Base-by-base conservation (phyloP, 129 eudicot species). In the Flaveria brownii region DNA sequence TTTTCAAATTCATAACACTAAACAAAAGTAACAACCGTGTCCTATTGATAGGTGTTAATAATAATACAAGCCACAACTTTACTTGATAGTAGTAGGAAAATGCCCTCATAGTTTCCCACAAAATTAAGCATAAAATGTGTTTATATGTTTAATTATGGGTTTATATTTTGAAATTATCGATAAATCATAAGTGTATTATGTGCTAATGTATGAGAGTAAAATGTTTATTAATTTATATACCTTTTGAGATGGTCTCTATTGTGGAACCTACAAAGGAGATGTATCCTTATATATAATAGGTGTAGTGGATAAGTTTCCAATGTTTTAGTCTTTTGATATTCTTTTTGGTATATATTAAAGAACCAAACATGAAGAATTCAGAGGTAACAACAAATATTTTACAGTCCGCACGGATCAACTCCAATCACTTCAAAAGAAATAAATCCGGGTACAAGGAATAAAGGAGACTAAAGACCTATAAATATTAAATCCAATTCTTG, bases 1-100 rank as follows among this genome's bases (percentile, higher is more conserved):
- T 8, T 74, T 12, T 20, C 10, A 15, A 59, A 10, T 20, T 43
- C 23, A 22, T 28, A 46, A 60, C 57, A 1, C 6, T 47, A 23
- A 42, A 26, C 78, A 45, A 57, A 13, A 23, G 59, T 28, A 61
- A 25, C 70, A 45, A 61, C 16, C 33, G 33, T 43, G 16, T 60
- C 78, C 43, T 59, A 63, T 28, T 74, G 45, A 45, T 25, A 25
- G 22, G 33, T 4, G 22, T 12, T 25, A 43, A 45, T 57, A 57
- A 57, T 18, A 57, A 57, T 57, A 61, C 9, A 61, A 75, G 62
- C 70, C 9, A 75, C 63, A 63, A 28, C 62, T 45, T 17, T 49
- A 49, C 47, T 46, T 9, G 60, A 30, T 46, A 61, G 12, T 3
- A 61, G 2, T 26, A 61, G 11, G 41, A 57, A 16, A 45, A 46